These are phyloP conservation scores for Verbena officinalis DNA, from an alignment of 257 asterid species.

Conservation along the genomic window DNA sequence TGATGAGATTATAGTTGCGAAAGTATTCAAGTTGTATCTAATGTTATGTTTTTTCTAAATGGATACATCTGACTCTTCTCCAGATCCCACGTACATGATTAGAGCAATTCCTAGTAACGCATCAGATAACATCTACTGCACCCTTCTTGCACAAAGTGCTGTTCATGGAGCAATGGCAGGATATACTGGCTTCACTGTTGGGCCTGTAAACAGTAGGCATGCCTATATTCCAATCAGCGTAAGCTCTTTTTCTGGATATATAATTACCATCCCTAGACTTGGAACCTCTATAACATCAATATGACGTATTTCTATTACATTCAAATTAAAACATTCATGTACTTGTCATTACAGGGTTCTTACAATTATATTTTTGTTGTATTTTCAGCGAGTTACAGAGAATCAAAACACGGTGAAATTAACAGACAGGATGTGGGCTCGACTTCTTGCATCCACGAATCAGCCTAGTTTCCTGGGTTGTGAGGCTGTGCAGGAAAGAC, in stretches of 20 bases:
- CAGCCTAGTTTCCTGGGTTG: constrained; percentile 75
- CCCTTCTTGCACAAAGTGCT: constrained; percentile 97
- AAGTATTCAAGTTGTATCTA: background rate
- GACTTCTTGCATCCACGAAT: constrained; percentile 89
- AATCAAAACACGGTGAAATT: constrained; percentile 61
- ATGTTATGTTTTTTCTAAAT: constrained; percentile 6
- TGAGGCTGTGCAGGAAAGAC: constrained; percentile 52
- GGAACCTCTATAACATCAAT: background rate
- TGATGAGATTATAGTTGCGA: constrained; percentile 19
- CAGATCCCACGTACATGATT: constrained; percentile 98
- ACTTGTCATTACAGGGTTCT: constrained; percentile 2
- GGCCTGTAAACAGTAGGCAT: constrained; percentile 87
- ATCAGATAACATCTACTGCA: constrained; percentile 93
- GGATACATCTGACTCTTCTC: constrained; percentile 18
- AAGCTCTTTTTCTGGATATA: constrained; percentile 37
- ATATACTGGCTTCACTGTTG: constrained; percentile 92
- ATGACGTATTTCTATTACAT: background rate
- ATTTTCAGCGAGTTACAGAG: constrained; percentile 83
- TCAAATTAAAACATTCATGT: constrained; percentile 4
- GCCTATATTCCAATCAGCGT: constrained; percentile 90
- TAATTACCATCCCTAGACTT: background rate
- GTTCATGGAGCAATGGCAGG: constrained; percentile 99
- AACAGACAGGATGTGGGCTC: constrained; percentile 96
- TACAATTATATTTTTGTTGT: constrained; percentile 14
- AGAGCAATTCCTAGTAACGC: constrained; percentile 97